Evolutionary conservation across 2,329 filamentous ascomycete species (phyloP).

Genomic region (Scortechinia acanthostroma): DNA sequence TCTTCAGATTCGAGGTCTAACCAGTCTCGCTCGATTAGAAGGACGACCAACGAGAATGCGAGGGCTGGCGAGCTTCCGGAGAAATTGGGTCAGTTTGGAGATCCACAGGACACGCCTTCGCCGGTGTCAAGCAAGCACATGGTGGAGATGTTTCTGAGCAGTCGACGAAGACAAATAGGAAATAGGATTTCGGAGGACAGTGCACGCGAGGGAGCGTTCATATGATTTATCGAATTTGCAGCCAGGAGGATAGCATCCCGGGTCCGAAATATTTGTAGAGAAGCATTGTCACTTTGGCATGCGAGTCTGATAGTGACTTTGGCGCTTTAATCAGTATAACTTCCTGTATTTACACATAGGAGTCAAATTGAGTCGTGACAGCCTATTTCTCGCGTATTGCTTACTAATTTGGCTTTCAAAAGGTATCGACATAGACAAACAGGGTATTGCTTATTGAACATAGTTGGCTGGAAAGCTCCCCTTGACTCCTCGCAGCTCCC

Average conservation of each 20-base stretch:
- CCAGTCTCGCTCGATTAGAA: constrained; percentile 15
- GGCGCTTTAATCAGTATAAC: too few species aligned
- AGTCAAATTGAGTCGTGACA: too few species aligned
- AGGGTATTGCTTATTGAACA: neutral
- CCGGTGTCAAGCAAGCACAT: constrained; percentile 22
- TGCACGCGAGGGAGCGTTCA: neutral
- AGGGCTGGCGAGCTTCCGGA: constrained; percentile 9
- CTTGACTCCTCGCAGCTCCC: constrained; percentile 60
- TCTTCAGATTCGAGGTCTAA: neutral
- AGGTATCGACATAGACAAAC: too few species aligned
- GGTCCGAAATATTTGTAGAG: too few species aligned
- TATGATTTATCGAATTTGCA: neutral
- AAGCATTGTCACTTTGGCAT: too few species aligned
- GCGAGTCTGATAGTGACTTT: too few species aligned
- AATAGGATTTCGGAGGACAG: neutral
- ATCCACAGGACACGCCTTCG: constrained; percentile 11
- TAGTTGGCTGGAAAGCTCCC: constrained; percentile 83
- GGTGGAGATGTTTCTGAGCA: constrained; percentile 24
- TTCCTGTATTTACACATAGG: too few species aligned
- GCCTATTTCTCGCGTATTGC: too few species aligned
- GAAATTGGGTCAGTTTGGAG: constrained; percentile 1
- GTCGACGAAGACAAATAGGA: constrained; percentile 15
- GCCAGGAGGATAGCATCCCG: too few species aligned
- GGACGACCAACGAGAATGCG: constrained; percentile 19
- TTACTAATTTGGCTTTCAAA: too few species aligned